Conservation (phyloP, 202 grass and related monocot genomes). For the Panicum hallii region DNA sequence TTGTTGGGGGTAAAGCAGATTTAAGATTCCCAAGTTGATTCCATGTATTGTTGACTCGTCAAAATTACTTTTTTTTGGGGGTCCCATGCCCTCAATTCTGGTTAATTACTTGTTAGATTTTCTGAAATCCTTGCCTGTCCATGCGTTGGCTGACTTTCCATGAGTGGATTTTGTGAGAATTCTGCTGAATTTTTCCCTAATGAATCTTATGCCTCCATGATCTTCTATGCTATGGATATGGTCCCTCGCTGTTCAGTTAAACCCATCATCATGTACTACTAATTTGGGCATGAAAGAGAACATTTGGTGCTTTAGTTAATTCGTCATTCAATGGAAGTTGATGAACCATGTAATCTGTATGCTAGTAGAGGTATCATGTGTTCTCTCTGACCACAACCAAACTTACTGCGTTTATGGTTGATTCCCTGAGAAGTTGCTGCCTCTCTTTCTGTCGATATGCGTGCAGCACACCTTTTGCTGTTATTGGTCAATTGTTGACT, state of each 20-base stretch:
- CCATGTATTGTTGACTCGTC: not conserved
- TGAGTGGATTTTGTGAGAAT: not conserved
- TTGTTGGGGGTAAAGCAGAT: conserved; percentile 9
- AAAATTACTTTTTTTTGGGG: not conserved
- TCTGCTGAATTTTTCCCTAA: not conserved
- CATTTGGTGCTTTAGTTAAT: not conserved
- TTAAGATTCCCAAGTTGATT: not conserved
- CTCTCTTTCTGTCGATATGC: not conserved
- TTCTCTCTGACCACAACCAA: not conserved
- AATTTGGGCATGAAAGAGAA: not conserved
- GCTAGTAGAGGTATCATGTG: not conserved
- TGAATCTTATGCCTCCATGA: not conserved
- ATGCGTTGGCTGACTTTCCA: not conserved
- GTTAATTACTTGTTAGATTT: not conserved
- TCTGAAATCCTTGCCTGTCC: not conserved
- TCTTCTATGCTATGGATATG: not conserved
- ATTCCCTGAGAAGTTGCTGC: not conserved
- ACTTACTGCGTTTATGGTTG: not conserved
- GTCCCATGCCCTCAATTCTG: not conserved
- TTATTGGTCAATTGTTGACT: not conserved
- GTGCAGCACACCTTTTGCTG: not conserved
- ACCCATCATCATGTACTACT: not conserved
- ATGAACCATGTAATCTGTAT: not conserved
- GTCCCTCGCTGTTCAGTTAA: not conserved
- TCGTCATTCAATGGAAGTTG: not conserved